Evolutionary conservation across 148 eudicot genomes (phyloP), one percentile per base, ranked within the genome.

Genomic region (Diospyros kaki): DNA sequence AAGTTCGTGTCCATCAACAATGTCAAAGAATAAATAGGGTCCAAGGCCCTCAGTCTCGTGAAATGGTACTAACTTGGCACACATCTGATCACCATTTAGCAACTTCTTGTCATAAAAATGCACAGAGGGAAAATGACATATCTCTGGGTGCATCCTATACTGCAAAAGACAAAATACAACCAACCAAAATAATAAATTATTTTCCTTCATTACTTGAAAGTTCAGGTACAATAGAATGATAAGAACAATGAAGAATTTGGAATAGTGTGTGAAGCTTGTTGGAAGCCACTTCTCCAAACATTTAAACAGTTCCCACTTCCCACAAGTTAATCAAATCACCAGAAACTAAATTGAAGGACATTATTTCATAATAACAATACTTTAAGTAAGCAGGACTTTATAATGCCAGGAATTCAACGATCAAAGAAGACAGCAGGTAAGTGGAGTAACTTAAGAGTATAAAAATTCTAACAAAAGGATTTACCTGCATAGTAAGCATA

Each of bases 91-190:
- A 69, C 99, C 99, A 76, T 96, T 85, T 46, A 88, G 84, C 85
- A 96, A 81, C 87, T 96, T 89, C 71, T 89, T 87, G 73, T 91
- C 97, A 79, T 96, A 96, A 71, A 95, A 96, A 85, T 96, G 97
- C 56, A 74, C 67, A 55, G 99, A 93, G 53, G 99, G 99, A 64
- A 96, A 96, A 28, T 77, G 84, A 71, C 93, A 87, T 82, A 96
- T 96, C 83, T 91, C 94, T 10, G 99, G 99, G 79, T 96, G 98
- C 99, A 96, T 96, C 78, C 99, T 91, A 81, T 96, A 96, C 99
- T 96, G 96, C 75, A 78, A 81, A 74, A n/a, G 71, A 81, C 67
- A 41, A 74, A 74, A 50, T 66, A 17, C 28, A n/a, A 10, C 39
- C 28, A 2, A 72, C 15, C 72, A 69, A 28, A 53, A 53, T 55